Conservation (phyloP, 768 basidiomycete genomes). For the Trametes coccinea region DNA sequence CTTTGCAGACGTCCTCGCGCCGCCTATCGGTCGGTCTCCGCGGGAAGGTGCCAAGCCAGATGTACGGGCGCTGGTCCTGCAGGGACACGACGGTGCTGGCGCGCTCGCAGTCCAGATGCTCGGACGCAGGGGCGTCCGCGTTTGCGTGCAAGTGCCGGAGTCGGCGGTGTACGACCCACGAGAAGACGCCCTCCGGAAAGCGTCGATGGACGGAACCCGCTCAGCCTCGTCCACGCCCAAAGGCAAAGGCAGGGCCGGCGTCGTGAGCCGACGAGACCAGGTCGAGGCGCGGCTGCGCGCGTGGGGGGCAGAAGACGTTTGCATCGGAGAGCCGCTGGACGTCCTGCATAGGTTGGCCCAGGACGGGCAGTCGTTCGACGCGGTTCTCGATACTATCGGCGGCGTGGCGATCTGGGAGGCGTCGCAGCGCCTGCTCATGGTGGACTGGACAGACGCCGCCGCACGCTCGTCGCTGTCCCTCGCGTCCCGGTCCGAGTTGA, state of each 20-base stretch:
- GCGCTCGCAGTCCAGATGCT: conserved; percentile 82
- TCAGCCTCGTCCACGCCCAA: conserved; percentile 24
- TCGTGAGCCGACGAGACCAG: conserved; percentile 30
- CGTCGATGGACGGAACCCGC: conserved; percentile 1
- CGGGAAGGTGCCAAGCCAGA: conserved; percentile 23
- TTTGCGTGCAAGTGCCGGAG: conserved; percentile 67
- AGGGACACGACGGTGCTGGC: conserved; percentile 73
- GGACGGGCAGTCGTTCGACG: conserved; percentile 70
- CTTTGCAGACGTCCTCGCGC: conserved; percentile 50
- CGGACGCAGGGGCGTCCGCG: conserved; percentile 63
- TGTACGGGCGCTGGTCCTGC: conserved; percentile 55
- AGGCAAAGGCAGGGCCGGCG: conserved; percentile 45
- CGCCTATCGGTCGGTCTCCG: conserved; percentile 17
- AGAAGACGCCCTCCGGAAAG: conserved; percentile 6
- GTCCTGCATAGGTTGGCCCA: conserved; percentile 52
- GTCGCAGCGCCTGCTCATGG: conserved; percentile 55
- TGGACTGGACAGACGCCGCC: conserved; percentile 34
- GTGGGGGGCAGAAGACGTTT: conserved; percentile 79
- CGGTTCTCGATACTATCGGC: conserved; percentile 80
- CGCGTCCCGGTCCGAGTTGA: conserved; percentile 61
- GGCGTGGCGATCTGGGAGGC: conserved; percentile 80
- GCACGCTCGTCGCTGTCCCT: conserved; percentile 18
- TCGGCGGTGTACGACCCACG: conserved; percentile 34
- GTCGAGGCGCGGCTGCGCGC: conserved; percentile 49
- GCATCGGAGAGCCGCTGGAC: conserved; percentile 59